Evolutionary conservation across 148 eudicot genomes (phyloP).

Genomic region (Cornus suecica): DNA sequence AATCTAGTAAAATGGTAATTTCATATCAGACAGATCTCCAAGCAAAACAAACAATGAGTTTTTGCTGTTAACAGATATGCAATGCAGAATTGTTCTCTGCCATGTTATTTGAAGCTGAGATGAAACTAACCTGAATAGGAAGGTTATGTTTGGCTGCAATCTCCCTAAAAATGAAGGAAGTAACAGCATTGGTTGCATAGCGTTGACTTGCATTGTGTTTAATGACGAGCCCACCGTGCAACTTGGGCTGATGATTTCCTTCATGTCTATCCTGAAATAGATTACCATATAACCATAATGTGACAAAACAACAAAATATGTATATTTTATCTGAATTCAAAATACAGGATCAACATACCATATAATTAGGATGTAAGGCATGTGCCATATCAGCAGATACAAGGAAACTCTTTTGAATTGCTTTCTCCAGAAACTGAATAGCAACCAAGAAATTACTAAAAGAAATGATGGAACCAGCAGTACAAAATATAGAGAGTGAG

Average conservation of each 20-base stretch:
- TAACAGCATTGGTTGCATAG: slow-evolving; percentile 93
- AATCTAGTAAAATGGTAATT: not conserved
- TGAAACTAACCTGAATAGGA: slow-evolving; percentile 71
- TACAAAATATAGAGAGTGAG: not conserved
- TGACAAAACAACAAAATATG: not conserved
- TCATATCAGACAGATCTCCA: not conserved
- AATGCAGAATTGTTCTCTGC: not conserved
- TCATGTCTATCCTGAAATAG: slow-evolving; percentile 85
- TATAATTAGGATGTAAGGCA: slow-evolving; percentile 95
- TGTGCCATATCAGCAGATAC: slow-evolving; percentile 99
- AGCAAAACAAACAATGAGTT: not conserved
- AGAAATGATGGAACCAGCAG: not conserved
- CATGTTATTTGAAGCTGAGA: not conserved
- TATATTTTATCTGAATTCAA: not conserved
- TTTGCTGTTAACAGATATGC: not conserved
- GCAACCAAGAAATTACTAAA: slow-evolving; percentile 10
- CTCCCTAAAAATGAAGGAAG: slow-evolving; percentile 90
- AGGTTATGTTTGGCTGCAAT: slow-evolving; percentile 70
- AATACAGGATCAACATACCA: slow-evolving; percentile 39
- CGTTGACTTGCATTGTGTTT: slow-evolving; percentile 98
- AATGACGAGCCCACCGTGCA: slow-evolving; percentile 92
- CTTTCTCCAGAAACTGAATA: slow-evolving; percentile 68
- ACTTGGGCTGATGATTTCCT: slow-evolving; percentile 95
- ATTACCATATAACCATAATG: not conserved
- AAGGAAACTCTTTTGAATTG: slow-evolving; percentile 82